Conservation (phyloP, 345 rosid species). For the Carallia brachiata region DNA sequence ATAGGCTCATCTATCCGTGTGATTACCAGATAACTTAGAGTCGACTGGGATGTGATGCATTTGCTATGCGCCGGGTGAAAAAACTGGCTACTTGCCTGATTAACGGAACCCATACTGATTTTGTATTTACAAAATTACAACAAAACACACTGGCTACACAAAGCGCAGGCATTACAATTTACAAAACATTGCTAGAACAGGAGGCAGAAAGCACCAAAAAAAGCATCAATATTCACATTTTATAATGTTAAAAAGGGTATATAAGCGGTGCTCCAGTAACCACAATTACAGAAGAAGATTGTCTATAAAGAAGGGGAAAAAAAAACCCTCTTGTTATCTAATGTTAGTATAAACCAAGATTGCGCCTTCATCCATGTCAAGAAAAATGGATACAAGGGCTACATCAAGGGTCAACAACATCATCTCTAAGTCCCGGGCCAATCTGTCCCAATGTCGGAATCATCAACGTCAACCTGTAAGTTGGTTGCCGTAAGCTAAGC, state of each 20-base stretch:
- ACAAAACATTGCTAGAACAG: no score
- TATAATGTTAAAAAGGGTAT: neutral
- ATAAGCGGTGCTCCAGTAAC: neutral
- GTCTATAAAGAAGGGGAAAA: slow-evolving; percentile 9
- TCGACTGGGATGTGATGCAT: no score
- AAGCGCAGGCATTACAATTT: no score
- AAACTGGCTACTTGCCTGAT: no score
- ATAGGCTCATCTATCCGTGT: no score
- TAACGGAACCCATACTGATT: no score
- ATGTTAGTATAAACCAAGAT: slow-evolving; percentile 26
- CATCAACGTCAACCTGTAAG: slow-evolving; percentile 29
- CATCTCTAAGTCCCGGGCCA: slow-evolving; percentile 31
- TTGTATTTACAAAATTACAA: no score
- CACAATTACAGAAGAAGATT: neutral
- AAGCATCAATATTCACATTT: slow-evolving; percentile 8
- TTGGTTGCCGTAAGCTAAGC: slow-evolving; percentile 13
- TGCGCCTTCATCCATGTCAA: slow-evolving; percentile 10
- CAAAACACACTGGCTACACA: no score
- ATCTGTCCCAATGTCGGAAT: slow-evolving; percentile 19
- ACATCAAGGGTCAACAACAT: neutral
- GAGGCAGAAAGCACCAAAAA: neutral
- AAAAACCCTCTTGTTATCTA: slow-evolving; percentile 8
- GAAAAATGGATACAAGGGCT: slow-evolving; percentile 12
- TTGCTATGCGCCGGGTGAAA: no score
- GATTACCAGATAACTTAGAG: no score